Percentiles rank a stretch among this genome's conserved stretches.
These are phyloP conservation scores for Hemileia vastatrix DNA, from an alignment of 1,284 basidiomycete genomes.

Conservation along the genomic window DNA sequence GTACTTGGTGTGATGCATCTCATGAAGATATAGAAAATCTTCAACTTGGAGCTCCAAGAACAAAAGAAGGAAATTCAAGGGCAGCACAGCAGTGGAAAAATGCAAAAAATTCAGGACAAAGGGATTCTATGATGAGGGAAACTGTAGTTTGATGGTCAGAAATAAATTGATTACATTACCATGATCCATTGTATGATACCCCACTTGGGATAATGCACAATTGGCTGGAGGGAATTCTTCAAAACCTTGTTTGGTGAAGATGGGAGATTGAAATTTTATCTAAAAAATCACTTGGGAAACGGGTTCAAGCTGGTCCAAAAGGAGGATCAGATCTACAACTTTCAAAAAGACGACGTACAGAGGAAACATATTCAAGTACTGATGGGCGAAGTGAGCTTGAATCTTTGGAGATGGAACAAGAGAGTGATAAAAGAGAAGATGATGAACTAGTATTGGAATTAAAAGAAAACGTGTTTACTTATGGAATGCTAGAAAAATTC, in stretches of 20 bases:
- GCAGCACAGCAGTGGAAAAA: background rate
- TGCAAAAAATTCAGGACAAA: background rate
- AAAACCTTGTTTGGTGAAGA: background rate
- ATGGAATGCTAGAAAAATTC: too few relatives aligned
- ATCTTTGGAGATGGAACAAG: too few relatives aligned
- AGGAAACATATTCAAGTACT: too few relatives aligned
- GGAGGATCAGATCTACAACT: too few relatives aligned
- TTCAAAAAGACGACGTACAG: too few relatives aligned
- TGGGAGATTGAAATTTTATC: too few relatives aligned
- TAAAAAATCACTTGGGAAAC: too few relatives aligned
- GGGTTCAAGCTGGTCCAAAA: too few relatives aligned
- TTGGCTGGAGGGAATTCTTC: background rate
- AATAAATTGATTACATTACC: background rate
- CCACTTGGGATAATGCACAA: background rate
- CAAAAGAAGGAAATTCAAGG: background rate
- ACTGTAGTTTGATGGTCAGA: background rate
- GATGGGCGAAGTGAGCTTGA: too few relatives aligned
- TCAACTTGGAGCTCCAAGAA: background rate
- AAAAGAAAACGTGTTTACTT: too few relatives aligned
- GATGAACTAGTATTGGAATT: too few relatives aligned
- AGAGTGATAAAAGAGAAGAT: too few relatives aligned
- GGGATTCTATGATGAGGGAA: background rate
- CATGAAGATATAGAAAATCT: background rate
- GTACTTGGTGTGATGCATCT: background rate
- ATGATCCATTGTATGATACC: background rate